Base-by-base conservation (phyloP, 208 protist genomes). In the Porcisia hertigi region DNA sequence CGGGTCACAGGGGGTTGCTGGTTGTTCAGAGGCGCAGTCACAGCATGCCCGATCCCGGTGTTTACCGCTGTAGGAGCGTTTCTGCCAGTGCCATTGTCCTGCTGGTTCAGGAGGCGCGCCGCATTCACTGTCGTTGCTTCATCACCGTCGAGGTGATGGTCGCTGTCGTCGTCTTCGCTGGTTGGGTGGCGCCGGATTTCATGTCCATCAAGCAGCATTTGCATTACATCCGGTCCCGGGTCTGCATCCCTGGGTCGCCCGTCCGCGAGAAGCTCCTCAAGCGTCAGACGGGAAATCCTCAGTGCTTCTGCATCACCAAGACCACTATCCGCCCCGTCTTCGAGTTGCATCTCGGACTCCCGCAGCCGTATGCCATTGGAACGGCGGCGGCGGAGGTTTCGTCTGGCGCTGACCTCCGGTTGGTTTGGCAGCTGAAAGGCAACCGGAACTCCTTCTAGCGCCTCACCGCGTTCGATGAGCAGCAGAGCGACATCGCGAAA, bases 201-300 rank as follows among this genome's bases (percentile, higher is more conserved):
- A 30, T 83, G 76, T 7, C 86, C 82, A 59, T 89, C 80, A 16
- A 89, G 76, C 49, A 90, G 76, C 49, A 90, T 58, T 59, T 90
- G 83, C 86, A 90, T 85, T 49, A 90, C 82, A 64, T 90, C 86
- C 39, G 86, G 86, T 1, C 83, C 86, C 0, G 75, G 74, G 23
- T 73, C 70, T 1, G 83, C 84, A 23, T 88, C 80, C 69, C 20
- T 57, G 0, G 86, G 86, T 18, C 86, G 83, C 30, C 86, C 86
- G 52, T 85, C 65, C 20, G 65, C 72, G 11, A 90, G 76, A 30
- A 88, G 75, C 55, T 86, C 77, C 1, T 49, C 3, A 3, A 90
- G 79, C 23, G 79, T 70, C 73, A 47, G 75, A 12, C 63, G 80
- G 9, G 84, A 30, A 18, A 82, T 78, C n/a, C 41, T 59, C 16